phyloP scores from a whole-genome alignment of 257 asterid species.

The Linderniella brevidens region DNA sequence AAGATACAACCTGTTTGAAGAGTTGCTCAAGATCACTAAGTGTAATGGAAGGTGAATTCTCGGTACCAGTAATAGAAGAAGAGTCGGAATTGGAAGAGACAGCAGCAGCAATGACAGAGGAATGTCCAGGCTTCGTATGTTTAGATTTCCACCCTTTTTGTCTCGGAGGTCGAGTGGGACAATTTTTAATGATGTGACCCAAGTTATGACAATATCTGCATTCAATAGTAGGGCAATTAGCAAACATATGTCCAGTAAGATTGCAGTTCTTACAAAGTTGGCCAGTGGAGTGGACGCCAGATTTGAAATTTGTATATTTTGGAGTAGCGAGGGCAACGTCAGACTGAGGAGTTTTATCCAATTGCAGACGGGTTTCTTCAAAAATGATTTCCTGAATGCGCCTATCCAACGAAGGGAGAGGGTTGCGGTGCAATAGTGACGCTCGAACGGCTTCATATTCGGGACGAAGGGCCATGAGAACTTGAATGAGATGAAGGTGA shows the following conservation, averaged over 20 bases:
- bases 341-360: neutral
- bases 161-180: constrained; percentile 8
- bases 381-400: neutral
- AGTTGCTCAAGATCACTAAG: constrained; percentile 8
- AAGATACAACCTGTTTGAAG: constrained; percentile 10
- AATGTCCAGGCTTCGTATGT: neutral
- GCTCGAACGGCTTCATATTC: constrained; percentile 10
- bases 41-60: constrained; percentile 2
- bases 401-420: constrained; percentile 1
- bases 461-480: constrained; percentile 12
- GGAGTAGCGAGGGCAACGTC: constrained; percentile 7
- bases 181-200: constrained; percentile 9
- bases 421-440: constrained; percentile 2
- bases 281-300: neutral
- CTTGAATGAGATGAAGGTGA: constrained; percentile 13
- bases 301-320: neutral
- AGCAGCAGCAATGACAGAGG: neutral
- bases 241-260: neutral
- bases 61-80: neutral
- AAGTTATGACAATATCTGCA: constrained; percentile 5
- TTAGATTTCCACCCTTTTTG: neutral
- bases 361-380: neutral
- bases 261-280: constrained; percentile 4
- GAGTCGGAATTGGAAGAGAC: no score
- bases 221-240: constrained; percentile 4